These are phyloP conservation scores for Albugo laibachii DNA, from an alignment of 352 stramenopile species.

Conservation along the genomic window DNA sequence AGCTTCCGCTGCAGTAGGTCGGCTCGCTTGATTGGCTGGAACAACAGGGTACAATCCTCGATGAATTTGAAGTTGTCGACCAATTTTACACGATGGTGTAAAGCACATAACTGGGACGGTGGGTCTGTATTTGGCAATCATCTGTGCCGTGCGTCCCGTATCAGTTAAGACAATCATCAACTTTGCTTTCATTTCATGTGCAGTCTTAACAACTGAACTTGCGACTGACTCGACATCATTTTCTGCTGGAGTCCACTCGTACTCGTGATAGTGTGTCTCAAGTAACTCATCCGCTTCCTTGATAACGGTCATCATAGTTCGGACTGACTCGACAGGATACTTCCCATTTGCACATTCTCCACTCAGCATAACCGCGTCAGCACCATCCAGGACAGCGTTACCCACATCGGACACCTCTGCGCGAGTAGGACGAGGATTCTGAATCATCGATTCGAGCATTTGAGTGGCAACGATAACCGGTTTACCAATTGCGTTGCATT, in stretches of 20 bases:
- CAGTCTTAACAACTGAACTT: conserved; percentile 68
- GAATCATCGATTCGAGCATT: conserved; percentile 81
- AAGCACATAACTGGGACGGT: conserved; percentile 85
- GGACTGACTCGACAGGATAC: conserved; percentile 74
- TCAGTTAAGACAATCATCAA: conserved; percentile 72
- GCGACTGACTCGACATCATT: conserved; percentile 71
- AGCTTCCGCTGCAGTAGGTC: conserved; percentile 61
- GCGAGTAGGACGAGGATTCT: conserved; percentile 70
- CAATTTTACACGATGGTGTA: conserved; percentile 72
- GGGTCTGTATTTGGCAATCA: conserved; percentile 81
- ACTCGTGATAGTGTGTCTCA: conserved; percentile 27
- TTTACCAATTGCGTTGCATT: conserved; percentile 72
- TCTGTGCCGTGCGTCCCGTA: conserved; percentile 60
- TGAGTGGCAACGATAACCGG: conserved; percentile 77
- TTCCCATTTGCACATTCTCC: conserved; percentile 72
- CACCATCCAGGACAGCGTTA: conserved; percentile 72
- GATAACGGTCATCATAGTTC: conserved; percentile 89
- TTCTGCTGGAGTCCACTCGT: conserved; percentile 35
- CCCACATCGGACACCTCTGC: conserved; percentile 78
- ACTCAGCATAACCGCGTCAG: conserved; percentile 77
- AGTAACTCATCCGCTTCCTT: conserved; percentile 66
- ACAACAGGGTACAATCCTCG: conserved; percentile 59
- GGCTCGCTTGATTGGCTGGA: conserved; percentile 26
- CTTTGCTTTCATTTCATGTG: conserved; percentile 66
- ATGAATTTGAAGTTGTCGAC: conserved; percentile 82